Conservation (phyloP, 1,139 yeast species). For the Nematodospora anomalae region DNA sequence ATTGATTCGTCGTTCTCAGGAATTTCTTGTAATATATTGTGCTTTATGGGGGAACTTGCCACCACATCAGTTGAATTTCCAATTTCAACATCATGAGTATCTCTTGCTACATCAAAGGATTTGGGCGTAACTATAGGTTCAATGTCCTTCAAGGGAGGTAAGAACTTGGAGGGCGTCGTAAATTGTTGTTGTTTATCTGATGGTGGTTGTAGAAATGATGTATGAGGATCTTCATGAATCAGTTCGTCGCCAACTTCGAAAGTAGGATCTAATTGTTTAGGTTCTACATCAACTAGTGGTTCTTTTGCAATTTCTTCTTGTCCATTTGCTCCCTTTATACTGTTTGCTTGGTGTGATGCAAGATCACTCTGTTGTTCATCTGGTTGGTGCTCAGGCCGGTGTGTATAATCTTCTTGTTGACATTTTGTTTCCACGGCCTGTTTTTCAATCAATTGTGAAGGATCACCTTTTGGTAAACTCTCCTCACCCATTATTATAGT, state of each 20-base stretch:
- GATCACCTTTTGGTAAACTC: constrained; percentile 4
- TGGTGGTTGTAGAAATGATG: constrained; percentile 16
- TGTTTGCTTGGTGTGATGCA: not conserved
- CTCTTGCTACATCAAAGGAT: constrained; percentile 43
- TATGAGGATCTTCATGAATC: constrained; percentile 17
- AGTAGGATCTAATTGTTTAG: not conserved
- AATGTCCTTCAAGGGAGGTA: constrained; percentile 47
- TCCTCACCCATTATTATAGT: constrained; percentile 11
- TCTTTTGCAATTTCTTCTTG: not conserved
- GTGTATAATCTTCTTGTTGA: not conserved
- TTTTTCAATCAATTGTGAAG: not conserved
- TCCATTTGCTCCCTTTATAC: constrained; percentile 2
- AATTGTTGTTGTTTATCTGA: constrained; percentile 21
- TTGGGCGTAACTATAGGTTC: constrained; percentile 46
- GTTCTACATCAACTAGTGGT: not conserved
- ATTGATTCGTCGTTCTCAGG: constrained; percentile 3
- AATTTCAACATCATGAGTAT: constrained; percentile 14
- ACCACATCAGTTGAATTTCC: constrained; percentile 7
- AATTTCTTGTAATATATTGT: constrained; percentile 6
- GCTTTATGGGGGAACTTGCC: constrained; percentile 25
- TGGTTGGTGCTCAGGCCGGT: not conserved
- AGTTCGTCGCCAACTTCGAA: constrained; percentile 11
- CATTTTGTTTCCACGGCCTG: not conserved
- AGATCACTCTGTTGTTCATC: not conserved
- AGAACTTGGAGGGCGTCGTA: constrained; percentile 45